These are phyloP conservation scores for Chlorella ohadii DNA, from an alignment of 139 green algal species.

Conservation along the genomic window DNA sequence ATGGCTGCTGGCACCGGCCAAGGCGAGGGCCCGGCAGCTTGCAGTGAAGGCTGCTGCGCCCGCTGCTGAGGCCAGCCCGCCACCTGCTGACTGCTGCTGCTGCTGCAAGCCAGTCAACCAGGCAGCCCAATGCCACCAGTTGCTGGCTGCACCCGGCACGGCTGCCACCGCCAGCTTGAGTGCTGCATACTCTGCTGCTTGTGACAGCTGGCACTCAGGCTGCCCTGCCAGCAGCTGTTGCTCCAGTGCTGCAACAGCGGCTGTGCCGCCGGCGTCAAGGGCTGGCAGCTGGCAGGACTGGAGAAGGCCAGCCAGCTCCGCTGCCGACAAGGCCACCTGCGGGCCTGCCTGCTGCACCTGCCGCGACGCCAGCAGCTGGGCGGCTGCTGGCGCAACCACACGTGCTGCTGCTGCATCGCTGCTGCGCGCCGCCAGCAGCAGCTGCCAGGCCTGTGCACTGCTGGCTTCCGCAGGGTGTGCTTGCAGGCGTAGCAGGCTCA, in stretches of 20 bases:
- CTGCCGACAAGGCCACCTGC: too few relatives aligned
- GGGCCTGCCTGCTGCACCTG: background rate
- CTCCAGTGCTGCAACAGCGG: background rate
- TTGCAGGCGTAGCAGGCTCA: background rate
- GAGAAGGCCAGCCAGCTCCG: too few relatives aligned
- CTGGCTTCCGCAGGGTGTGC: background rate
- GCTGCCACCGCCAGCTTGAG: conserved; percentile 8
- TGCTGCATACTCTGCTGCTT: conserved; percentile 14
- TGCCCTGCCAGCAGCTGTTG: conserved; percentile 14
- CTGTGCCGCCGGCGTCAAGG: background rate
- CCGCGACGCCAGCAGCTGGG: conserved; percentile 16
- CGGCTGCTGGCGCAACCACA: background rate
- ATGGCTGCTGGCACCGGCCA: background rate
- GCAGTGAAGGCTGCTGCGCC: background rate
- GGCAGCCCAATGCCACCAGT: conserved; percentile 10
- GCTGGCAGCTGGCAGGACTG: background rate
- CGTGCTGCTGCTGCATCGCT: background rate
- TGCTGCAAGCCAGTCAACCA: conserved; percentile 12
- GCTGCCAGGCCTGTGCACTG: background rate
- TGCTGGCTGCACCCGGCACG: background rate
- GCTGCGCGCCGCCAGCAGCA: conserved; percentile 2
- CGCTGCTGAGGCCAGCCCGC: background rate
- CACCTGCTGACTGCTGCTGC: background rate
- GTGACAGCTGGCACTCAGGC: background rate
- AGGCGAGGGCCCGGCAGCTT: conserved; percentile 11